Conservation (phyloP, 192 early-diverging fungal genomes). For the Entophlyctis luteolus region DNA sequence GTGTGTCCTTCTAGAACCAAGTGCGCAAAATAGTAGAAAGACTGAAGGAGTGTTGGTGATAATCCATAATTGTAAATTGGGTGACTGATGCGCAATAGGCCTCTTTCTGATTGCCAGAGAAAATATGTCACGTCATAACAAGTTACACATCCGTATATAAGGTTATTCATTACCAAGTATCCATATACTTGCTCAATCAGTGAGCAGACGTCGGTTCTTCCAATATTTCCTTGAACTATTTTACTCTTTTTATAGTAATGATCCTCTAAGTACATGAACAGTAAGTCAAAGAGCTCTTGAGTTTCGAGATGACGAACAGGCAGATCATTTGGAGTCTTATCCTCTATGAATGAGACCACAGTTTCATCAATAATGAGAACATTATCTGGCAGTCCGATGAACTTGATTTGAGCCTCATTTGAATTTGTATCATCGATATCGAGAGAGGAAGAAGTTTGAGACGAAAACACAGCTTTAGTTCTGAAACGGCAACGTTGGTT, state of each 20-base stretch:
- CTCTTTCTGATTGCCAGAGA: no score
- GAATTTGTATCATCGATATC: background rate
- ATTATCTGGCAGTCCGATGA: conserved; percentile 11
- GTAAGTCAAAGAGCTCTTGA: background rate
- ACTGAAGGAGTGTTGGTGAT: no score
- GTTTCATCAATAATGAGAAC: conserved; percentile 3
- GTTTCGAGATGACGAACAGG: background rate
- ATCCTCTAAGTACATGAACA: conserved; percentile 9
- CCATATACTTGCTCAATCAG: conserved; percentile 21
- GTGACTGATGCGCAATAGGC: no score
- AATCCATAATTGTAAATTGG: no score
- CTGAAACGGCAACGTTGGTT: background rate
- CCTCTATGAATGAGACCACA: conserved; percentile 14
- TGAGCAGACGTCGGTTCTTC: conserved; percentile 8
- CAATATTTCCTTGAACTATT: background rate
- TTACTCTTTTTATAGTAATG: background rate
- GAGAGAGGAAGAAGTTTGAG: background rate
- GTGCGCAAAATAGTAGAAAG: no score
- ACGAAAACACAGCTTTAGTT: no score
- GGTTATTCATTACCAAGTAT: conserved; percentile 19
- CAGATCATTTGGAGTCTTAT: conserved; percentile 16
- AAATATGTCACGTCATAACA: no score
- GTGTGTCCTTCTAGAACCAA: no score
- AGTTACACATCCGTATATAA: no score
- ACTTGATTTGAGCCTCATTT: background rate